phyloP scores from a whole-genome alignment of 129 eudicot genomes.

The Helianthus tuberosus region DNA sequence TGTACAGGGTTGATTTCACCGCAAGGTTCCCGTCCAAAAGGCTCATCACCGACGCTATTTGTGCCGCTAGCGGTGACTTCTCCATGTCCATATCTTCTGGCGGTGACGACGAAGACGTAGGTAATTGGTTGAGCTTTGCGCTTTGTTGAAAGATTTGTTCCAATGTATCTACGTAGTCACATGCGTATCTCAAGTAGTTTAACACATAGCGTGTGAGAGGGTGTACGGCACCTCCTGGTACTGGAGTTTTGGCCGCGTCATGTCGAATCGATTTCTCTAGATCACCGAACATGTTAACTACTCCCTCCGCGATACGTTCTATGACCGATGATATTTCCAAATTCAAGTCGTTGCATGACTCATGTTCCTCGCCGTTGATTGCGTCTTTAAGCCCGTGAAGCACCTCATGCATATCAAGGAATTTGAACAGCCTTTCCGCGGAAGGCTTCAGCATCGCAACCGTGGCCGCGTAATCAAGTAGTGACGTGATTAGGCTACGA shows the following conservation, averaged over 20 bases:
- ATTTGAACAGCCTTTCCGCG: constrained; percentile 70
- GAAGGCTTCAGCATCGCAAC: constrained; percentile 56
- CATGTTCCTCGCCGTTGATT: constrained; percentile 3
- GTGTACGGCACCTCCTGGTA: constrained; percentile 90
- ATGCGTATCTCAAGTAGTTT: constrained; percentile 69
- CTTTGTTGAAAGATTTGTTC: constrained; percentile 59
- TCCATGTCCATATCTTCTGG: constrained; percentile 19
- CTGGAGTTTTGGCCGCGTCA: constrained; percentile 58
- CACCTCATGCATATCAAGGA: constrained; percentile 75
- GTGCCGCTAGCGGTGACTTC: constrained; percentile 53
- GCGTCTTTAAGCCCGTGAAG: constrained; percentile 42
- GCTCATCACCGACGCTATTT: constrained; percentile 55
- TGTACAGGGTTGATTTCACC: constrained; percentile 59
- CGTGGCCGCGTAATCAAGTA: constrained; percentile 71
- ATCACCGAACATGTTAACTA: constrained; percentile 54
- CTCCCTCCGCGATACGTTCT: constrained; percentile 60
- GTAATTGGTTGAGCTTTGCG: constrained; percentile 16
- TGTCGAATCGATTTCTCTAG: constrained; percentile 66
- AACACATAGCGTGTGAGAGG: constrained; percentile 87
- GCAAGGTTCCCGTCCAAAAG: constrained; percentile 59
- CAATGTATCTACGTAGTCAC: constrained; percentile 65
- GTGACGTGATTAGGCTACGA: constrained; percentile 49
- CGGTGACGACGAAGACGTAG: not conserved
- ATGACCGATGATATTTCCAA: constrained; percentile 38
- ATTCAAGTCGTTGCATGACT: constrained; percentile 36